Evolutionary conservation across 2,329 filamentous ascomycete genomes (phyloP).

Genomic region (Ceratocystis destructans): DNA sequence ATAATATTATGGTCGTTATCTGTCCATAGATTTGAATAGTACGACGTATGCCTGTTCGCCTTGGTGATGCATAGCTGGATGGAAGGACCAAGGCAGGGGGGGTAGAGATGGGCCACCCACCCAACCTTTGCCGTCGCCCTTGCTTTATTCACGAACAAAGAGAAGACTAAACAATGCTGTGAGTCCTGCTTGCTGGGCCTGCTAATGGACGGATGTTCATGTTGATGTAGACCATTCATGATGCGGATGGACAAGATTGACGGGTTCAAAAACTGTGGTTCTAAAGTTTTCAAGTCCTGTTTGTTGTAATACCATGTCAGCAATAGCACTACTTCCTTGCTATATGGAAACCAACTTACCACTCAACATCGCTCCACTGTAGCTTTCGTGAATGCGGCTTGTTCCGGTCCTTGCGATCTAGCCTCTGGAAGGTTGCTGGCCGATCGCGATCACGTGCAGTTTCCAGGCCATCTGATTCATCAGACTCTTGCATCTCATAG

Average conservation of each 20-base stretch:
- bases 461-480: conserved; percentile 53
- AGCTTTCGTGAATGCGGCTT: conserved; percentile 78
- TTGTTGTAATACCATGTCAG: background rate
- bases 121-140: too few relatives aligned
- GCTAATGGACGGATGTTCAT: too few relatives aligned
- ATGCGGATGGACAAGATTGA: too few relatives aligned
- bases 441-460: conserved; percentile 31
- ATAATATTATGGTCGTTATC: background rate
- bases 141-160: too few relatives aligned
- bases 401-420: conserved; percentile 47
- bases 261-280: too few relatives aligned
- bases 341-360: conserved; percentile 45
- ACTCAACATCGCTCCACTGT: conserved; percentile 93
- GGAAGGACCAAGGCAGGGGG: too few relatives aligned
- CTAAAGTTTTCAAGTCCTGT: background rate
- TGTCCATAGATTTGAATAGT: background rate
- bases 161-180: too few relatives aligned
- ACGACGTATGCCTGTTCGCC: too few relatives aligned
- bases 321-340: background rate
- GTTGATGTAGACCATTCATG: too few relatives aligned
- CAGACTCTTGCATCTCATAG: conserved; percentile 78
- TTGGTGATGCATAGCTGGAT: too few relatives aligned
- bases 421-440: conserved; percentile 36
- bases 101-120: too few relatives aligned
- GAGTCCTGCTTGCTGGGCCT: too few relatives aligned